Base-by-base conservation (phyloP, 805 yeast species). In the Ogataea philodendri region DNA sequence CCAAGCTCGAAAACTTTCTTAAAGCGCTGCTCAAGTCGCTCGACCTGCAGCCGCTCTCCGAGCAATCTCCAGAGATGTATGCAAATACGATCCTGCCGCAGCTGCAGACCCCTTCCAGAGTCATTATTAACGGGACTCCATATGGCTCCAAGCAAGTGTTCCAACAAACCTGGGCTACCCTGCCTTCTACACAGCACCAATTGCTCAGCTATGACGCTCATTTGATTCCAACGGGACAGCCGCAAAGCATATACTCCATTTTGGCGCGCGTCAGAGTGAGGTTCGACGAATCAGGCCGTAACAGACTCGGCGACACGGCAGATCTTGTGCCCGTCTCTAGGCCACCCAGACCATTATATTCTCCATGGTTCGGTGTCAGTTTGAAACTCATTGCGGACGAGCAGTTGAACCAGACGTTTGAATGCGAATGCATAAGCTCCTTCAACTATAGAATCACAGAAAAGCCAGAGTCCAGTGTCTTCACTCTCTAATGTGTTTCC, bases 251-350 rank as follows among this genome's bases (percentile, higher is more conserved):
- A 31, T 54, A 41, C 31, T 60, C 76, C 10, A 64, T 74, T n/a
- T 65, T 72, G 3, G 57, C 61, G 7, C 65, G 67, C 33, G 64
- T 76, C 10, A 84, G 81, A 55, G 84, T 83, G 9, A 67, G 79
- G 42, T 84, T 83, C 48, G 93, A 84, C 57, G 93, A 84, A 51
- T 72, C 81, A 35, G 93, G 93, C 0, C 70, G 65, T 41, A 80
- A 78, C 41, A 72, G 78, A 52, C 50, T 74, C 17, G 88, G 88
- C 2, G 83, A 79, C 37, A 68, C 76, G 14, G 74, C 87, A 0
- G 78, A 78, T 29, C 56, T 80, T 39, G 54, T 70, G 16, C 46
- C 48, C 15, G 29, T 39, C 17, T 42, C 37, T 24, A 46, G 52
- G 22, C 52, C 57, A 5, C 48, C 54, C n/a, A 68, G 83, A 52